Base-by-base conservation (phyloP, 805 yeast genomes). In the Lipomyces yamanashiensis region DNA sequence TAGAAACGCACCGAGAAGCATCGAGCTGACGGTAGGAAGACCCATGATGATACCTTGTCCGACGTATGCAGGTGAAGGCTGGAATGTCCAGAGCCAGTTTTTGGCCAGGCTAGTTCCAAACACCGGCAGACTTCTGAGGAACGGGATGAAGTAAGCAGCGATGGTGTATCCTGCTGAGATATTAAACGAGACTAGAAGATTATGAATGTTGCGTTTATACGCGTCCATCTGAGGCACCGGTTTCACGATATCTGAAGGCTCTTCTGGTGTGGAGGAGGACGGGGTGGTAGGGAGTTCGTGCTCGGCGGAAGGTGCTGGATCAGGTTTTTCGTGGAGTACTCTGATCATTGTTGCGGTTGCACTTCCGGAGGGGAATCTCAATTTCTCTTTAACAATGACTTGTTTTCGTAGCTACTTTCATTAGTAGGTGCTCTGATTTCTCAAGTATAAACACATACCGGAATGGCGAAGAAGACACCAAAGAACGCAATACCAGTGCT, bases 31-130 rank as follows among this genome's bases (percentile, higher is more conserved):
- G 0, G 98, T 92, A 1, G 92, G 90, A 7, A 92, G 78, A 0
- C 99, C 99, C 99, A 93, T 93, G 62, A 93, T 93, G 47, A 95
- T 91, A 3, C 99, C 99, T 76, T 93, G 99, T 1, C 99, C 99
- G 41, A 95, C 83, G 74, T 93, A 93, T 0, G 98, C 98, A 0
- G 99, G 99, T 0, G 97, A 91, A 0, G 97, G 97, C 74, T 95
- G 97, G 64, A 95, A 83, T 63, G 88, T 87, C 95, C 98, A 90
- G 52, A 89, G 80, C 75, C 90, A 89, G 17, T 80, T 76, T 21
- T 77, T 71, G 0, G 96, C 89, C 19, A 90, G 76, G 51, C 73
- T 71, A 0, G 70, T 44, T 0, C 98, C 98, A 74, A 93, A 89
- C 0, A 93, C 72, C 0, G 98, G 98, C 7, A 95, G 71, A 47